Conservation (phyloP, 2,329 filamentous ascomycete species). For the Alternaria atra region DNA sequence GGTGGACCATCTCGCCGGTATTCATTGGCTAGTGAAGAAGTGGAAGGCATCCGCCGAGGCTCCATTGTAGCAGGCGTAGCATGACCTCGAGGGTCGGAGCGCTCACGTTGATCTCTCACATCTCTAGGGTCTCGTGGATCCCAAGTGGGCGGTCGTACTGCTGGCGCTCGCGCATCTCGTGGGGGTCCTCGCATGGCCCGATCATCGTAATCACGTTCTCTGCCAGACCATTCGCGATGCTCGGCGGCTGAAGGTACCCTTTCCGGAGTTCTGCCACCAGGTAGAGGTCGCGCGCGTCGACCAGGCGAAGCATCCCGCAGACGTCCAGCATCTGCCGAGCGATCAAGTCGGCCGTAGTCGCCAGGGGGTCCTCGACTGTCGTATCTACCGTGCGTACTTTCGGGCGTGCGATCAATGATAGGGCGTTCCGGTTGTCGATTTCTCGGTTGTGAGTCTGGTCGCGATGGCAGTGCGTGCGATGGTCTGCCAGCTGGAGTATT, state of each 20-base stretch:
- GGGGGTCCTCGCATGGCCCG: conserved; percentile 45
- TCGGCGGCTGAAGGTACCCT: conserved; percentile 33
- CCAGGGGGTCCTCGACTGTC: conserved; percentile 47
- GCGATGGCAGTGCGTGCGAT: conserved; percentile 62
- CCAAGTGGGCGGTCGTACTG: conserved; percentile 36
- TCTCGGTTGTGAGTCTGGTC: conserved; percentile 67
- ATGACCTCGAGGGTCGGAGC: conserved; percentile 43
- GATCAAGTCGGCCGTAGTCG: conserved; percentile 57
- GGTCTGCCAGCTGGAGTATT: conserved; percentile 34
- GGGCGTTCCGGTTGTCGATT: conserved; percentile 42
- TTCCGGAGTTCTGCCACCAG: conserved; percentile 50
- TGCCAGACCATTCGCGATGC: conserved; percentile 42
- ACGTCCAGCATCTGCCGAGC: conserved; percentile 49
- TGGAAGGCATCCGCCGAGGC: conserved; percentile 34
- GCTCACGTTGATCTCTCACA: conserved; percentile 39
- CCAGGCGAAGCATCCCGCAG: conserved; percentile 55
- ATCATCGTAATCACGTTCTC: conserved; percentile 51
- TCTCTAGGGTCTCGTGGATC: conserved; percentile 42
- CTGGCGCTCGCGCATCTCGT: conserved; percentile 42
- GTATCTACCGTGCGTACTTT: conserved; percentile 40
- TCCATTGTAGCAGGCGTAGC: conserved; percentile 28
- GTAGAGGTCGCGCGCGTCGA: conserved; percentile 42
- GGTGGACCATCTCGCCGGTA: conserved; percentile 40
- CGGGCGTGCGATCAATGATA: conserved; percentile 39
- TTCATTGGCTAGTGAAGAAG: conserved; percentile 32